Percentiles rank a stretch among this genome's conserved stretches.
These are phyloP conservation scores for Aspergillus melleus DNA, from an alignment of 2,329 filamentous ascomycete genomes.

Conservation along the genomic window DNA sequence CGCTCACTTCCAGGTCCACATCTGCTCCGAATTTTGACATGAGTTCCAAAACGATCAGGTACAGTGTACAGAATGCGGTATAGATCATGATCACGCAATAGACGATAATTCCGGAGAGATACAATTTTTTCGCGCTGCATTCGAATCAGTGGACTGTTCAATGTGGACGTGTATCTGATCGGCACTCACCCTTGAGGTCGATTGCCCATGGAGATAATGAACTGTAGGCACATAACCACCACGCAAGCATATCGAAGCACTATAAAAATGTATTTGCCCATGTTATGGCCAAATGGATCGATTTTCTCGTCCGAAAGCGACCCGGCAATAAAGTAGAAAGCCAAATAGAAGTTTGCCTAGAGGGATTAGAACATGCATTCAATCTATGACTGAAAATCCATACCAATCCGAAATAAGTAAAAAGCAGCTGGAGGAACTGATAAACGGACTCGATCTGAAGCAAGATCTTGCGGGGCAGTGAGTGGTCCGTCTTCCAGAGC, in stretches of 20 bases:
- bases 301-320: conserved; percentile 75
- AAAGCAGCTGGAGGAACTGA: conserved; percentile 86
- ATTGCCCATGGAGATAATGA: conserved; percentile 95
- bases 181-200: conserved; percentile 75
- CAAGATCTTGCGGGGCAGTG: conserved; percentile 80
- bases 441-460: conserved; percentile 95
- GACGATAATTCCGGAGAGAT: conserved; percentile 82
- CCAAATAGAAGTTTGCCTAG: conserved; percentile 93
- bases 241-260: conserved; percentile 82
- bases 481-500: conserved; percentile 91
- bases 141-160: background rate
- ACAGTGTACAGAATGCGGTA: conserved; percentile 84
- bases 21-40: conserved; percentile 47
- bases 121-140: conserved; percentile 74
- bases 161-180: background rate
- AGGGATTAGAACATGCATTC: conserved; percentile 6
- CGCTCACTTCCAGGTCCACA: conserved; percentile 62
- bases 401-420: conserved; percentile 92
- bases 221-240: conserved; percentile 88
- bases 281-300: conserved; percentile 88
- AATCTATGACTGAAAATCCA: background rate
- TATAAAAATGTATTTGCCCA: conserved; percentile 82
- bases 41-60: conserved; percentile 84
- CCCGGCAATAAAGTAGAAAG: conserved; percentile 96
- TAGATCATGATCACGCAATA: conserved; percentile 95